Percentiles rank a stretch among this genome's conserved stretches.
These are phyloP conservation scores for Penicillium sp. DNA, from an alignment of 2,329 filamentous ascomycete species.

Conservation along the genomic window DNA sequence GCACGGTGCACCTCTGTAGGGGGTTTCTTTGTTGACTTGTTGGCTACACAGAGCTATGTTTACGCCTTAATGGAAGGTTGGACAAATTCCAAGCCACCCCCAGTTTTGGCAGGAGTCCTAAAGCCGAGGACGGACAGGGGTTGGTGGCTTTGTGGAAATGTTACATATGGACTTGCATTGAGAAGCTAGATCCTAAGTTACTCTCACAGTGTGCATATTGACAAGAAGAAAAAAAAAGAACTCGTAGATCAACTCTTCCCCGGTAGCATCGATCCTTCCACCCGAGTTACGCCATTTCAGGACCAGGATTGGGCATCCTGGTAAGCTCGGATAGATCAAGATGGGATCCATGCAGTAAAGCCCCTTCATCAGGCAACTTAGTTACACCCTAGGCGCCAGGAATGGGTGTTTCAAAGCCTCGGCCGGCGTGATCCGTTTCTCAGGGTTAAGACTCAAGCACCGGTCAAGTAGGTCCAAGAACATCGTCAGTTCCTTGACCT, in stretches of 20 bases:
- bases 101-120: background rate
- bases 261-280: background rate
- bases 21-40: slow-evolving; percentile 3
- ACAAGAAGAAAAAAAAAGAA: background rate
- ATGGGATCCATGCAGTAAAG: background rate
- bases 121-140: background rate
- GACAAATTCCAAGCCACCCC: background rate
- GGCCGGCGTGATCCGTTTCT: slow-evolving; percentile 81
- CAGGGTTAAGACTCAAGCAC: slow-evolving; percentile 84
- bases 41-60: background rate
- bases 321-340: background rate
- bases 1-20: background rate
- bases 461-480: slow-evolving; percentile 87
- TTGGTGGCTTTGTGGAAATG: background rate
- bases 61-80: background rate
- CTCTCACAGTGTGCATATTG: background rate
- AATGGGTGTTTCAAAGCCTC: slow-evolving; percentile 91
- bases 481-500: slow-evolving; percentile 72
- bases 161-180: background rate
- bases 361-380: background rate
- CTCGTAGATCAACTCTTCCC: background rate
- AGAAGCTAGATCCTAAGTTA: background rate
- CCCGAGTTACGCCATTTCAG: background rate
- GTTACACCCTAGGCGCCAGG: slow-evolving; percentile 53
- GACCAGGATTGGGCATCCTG: background rate